Base-by-base conservation (phyloP, 2,329 filamentous ascomycete genomes). In the Epichloe sp. region DNA sequence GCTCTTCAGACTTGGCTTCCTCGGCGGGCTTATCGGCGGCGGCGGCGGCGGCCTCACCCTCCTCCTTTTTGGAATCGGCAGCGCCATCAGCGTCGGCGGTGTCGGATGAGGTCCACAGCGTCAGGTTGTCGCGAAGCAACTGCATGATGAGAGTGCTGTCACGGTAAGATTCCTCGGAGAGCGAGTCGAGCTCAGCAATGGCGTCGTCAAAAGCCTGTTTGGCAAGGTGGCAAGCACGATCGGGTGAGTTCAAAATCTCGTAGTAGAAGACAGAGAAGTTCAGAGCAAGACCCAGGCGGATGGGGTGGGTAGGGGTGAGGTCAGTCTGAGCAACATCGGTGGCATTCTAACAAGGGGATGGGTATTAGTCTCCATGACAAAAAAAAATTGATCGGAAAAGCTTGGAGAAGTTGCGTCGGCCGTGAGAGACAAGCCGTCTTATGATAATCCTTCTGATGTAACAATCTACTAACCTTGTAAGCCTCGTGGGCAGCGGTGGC, bases 211-310 rank as follows among this genome's bases (percentile, higher is more conserved):
- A 97, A 48, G 93, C 91, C 79, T 97, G 91, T 83, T 97, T 97
- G 73, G 91, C 91, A 60, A 97, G 83, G 71, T 97, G 91, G 83
- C 91, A 97, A 67, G 91, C 91, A 68, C 87, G 88, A 74, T 96
- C 90, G 65, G 90, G 91, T 37, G 90, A 94, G 85, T 96, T 97
- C 68, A 96, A 79, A 70, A 96, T 96, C 81, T 96, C 93, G 74
- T 96, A 95, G 83, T 95, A 95, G 80, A 96, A 96, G 65, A 96
- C 91, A 58, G 90, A 96, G 83, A 97, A 96, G 85, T 96, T 97
- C 63, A 97, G 83, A 61, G 91, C 91, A 65, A 97, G 85, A 71
- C 91, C 91, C 59, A 97, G 88, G 66, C 91, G 90, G 77, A 97
- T 97, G 64, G 91, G 91, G 80, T 97, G 91, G 56, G 93, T 97